Base-by-base conservation (phyloP, 2,329 filamentous ascomycete species). In the Tolypocladium album region DNA sequence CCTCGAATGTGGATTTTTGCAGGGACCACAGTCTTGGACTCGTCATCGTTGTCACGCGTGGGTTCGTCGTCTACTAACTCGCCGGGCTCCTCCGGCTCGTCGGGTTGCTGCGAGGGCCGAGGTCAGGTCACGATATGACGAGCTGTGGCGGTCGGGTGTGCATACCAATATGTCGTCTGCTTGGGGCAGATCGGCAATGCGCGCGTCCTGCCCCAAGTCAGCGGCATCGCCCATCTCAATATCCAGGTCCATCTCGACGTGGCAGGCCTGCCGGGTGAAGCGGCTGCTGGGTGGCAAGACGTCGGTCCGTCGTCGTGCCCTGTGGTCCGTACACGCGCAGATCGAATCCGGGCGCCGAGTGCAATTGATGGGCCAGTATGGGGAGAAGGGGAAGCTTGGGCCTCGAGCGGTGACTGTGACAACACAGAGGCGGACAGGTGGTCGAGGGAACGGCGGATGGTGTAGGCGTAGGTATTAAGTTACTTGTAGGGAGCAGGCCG, bases 1-100 rank as follows among this genome's bases (percentile, higher is more conserved):
- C 93, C 93, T 61, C 86, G 85, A 58, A 99, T 78, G 73, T 97
- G 88, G n/a, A 97, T 75, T 71, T 94, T 94, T 68, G 79, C 72
- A 3, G 72, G 71, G 9, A 74, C 63, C 13, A 74, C 60, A 2
- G 60, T 68, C 55, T 67, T 68, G 39, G 67, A 65, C 20, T 70
- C 68, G 59, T 66, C 61, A 53, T 63, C 63, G 9, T 64, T 52
- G 43, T 38, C 47, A 22, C 57, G 58, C 27, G 57, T 55, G 36
- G 66, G 66, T 52, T 71, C 72, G 58, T 75, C 73, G 6, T 74
- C 73, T 40, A 69, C 69, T 34, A 75, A 68, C 64, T 76, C 73
- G 55, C 74, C 74, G 22, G 71, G 71, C 59, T 76, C 74, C 61
- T 75, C 71, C 24, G 64, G 69, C 56, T 75, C 72, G 59, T 72